A percentile compares a stretch with the other conserved stretches of the same genome.
phyloP scores from a whole-genome alignment of 2,329 filamentous ascomycete genomes.

The Fonsecaea multimorphosa region DNA sequence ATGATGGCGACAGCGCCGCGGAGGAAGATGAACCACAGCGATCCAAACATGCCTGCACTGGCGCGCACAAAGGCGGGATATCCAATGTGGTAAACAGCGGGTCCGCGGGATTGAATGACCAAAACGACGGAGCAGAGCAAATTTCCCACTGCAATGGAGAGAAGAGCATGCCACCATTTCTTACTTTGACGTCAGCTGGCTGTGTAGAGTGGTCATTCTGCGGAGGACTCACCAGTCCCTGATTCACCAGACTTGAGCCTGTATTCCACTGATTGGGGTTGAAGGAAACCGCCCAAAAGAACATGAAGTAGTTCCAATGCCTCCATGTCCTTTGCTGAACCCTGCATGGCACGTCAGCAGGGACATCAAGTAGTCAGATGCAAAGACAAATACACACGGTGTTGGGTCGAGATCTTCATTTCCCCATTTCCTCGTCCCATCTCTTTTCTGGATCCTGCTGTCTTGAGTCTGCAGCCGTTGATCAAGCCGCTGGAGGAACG shows the following conservation, averaged over 20 bases:
- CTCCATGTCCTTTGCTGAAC: constrained; percentile 48
- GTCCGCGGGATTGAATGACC: constrained; percentile 53
- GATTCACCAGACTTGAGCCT: constrained; percentile 49
- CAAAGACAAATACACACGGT: constrained; percentile 35
- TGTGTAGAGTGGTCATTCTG: neutral
- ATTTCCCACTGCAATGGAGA: constrained; percentile 54
- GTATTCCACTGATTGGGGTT: constrained; percentile 45
- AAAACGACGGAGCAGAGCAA: constrained; percentile 52
- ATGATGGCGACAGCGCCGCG: constrained; percentile 51
- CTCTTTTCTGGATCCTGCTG: neutral
- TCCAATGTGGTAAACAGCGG: constrained; percentile 52
- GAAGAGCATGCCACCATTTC: constrained; percentile 54
- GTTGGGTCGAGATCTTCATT: constrained; percentile 41
- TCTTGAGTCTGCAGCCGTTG: neutral
- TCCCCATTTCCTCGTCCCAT: neutral
- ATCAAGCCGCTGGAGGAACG: neutral
- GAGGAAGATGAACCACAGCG: constrained; percentile 52
- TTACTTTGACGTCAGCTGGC: constrained; percentile 38
- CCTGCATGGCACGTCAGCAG: neutral
- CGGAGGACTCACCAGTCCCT: constrained; percentile 44
- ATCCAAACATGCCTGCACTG: constrained; percentile 52
- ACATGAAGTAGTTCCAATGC: constrained; percentile 51
- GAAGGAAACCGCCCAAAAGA: constrained; percentile 50
- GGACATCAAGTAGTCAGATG: neutral
- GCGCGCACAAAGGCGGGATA: constrained; percentile 50